Evolutionary conservation across 441 rosid species (phyloP), one percentile per base, ranked within the genome.

Genomic region (Pelargonium myrrhifolium): DNA sequence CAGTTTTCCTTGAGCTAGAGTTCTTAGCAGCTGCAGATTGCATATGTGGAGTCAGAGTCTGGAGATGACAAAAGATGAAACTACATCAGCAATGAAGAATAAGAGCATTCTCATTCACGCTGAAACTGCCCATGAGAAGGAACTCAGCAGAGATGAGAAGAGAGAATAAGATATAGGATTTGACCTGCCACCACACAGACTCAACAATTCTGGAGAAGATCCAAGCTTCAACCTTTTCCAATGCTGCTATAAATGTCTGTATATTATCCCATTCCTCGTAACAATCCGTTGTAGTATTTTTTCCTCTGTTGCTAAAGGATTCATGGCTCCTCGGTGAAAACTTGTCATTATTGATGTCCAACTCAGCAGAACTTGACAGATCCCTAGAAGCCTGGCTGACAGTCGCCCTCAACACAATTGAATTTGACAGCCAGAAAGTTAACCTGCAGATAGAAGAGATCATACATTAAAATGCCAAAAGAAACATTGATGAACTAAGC

Each of bases 121-220:
- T 58, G 24, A 58, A 58, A 22, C 35, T 58, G 62, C 24, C 11
- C 4, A 58, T 6, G 28, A 20, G 56, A 6, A 53, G 60, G 60
- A 53, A 53, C 11, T 53, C 10, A 18, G 24, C 60, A 18, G 60
- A 53, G 9, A n/a, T n/a, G 60, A 15, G 56, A 49, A 49, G 18
- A 49, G 60, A 53, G 60, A 53, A 62, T 58, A 58, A 58, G 12
- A 22, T 58, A 47, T 35, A 65, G 67, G 37, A 39, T 31, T 21
- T 63, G 68, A 92, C 97, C 98, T 94, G 99, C 99, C 98, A 95
- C 99, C 99, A 92, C 64, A 95, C 84, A 65, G 99, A 95, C 82
- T 95, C 97, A 14, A 92, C 77, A 63, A 83, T 82, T 58, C 96
- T 86, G 65, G 93, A 86, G 81, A 92, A 95, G 78, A 89, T 89